phyloP scores from a whole-genome alignment of 352 stramenopile species.

The Phytophthora fragariae region DNA sequence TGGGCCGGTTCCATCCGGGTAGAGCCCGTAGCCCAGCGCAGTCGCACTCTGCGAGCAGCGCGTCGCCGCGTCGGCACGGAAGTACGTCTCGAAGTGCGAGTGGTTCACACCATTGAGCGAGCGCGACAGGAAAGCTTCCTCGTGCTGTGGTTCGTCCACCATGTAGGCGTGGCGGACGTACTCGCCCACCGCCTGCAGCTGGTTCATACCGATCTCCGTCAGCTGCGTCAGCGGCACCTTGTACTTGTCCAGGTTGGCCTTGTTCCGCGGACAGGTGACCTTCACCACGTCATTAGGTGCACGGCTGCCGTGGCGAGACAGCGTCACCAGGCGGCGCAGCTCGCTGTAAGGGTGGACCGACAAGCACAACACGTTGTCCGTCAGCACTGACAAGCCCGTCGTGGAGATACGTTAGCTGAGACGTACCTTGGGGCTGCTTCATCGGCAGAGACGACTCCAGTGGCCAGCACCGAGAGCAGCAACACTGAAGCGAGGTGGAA shows the following conservation, averaged over 20 bases:
- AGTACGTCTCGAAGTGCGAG: slow-evolving; percentile 88
- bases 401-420: background rate
- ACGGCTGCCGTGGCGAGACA: slow-evolving; percentile 83
- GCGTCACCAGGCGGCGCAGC: slow-evolving; percentile 76
- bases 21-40: slow-evolving; percentile 78
- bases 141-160: slow-evolving; percentile 39
- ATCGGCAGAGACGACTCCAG: slow-evolving; percentile 13
- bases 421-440: slow-evolving; percentile 28
- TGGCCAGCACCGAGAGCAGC: slow-evolving; percentile 26
- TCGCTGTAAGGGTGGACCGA: slow-evolving; percentile 44
- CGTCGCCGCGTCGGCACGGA: slow-evolving; percentile 81
- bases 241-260: slow-evolving; percentile 75
- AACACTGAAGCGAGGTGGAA: slow-evolving; percentile 22
- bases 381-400: background rate
- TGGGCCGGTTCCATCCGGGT: slow-evolving; percentile 81
- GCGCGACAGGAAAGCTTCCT: slow-evolving; percentile 71
- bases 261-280: slow-evolving; percentile 71
- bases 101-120: slow-evolving; percentile 78
- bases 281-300: slow-evolving; percentile 74
- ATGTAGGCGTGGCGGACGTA: slow-evolving; percentile 80
- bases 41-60: slow-evolving; percentile 84
- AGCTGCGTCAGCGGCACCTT: slow-evolving; percentile 84
- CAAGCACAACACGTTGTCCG: background rate
- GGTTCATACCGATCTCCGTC: slow-evolving; percentile 84
- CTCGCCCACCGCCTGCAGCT: slow-evolving; percentile 72